Evolutionary conservation across 2,329 filamentous ascomycete species (phyloP), one percentile per base, ranked within the genome.

Genomic region (Geosmithia flava): DNA sequence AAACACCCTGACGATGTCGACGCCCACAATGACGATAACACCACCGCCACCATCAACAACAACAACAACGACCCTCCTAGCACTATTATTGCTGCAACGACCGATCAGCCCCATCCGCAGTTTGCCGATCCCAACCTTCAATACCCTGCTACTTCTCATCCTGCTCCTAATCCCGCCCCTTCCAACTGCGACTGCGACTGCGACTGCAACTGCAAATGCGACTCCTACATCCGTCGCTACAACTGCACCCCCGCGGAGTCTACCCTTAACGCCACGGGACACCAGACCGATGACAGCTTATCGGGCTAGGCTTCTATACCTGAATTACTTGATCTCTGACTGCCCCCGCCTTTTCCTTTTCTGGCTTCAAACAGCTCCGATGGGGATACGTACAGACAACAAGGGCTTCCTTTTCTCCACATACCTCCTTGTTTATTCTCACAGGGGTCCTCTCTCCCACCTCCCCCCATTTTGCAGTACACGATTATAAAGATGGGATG

Each of bases 1-100:
- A 68, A 61, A 27, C n/a, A 27, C 23, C 23, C 4, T 27, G 23
- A 27, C 23, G 23, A 27, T 8, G 8, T 27, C 4, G 23, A 27
- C 23, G 23, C 23, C 23, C 56, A 53, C 40, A 47, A 49, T 50
- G 42, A 37, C 27, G 30, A 40, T 7, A 11, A 30, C 27, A 20
- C 23, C 10, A 13, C 20, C 8, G 8, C 42, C 19, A 20, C n/a
- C 3, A 11, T 2, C 45, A n/a, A 19, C n/a, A n/a, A n/a, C n/a
- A n/a, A n/a, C n/a, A n/a, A n/a, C n/a, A n/a, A n/a, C n/a, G n/a
- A n/a, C n/a, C n/a, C n/a, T n/a, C n/a, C n/a, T n/a, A n/a, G n/a
- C n/a, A n/a, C n/a, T n/a, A n/a, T n/a, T n/a, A n/a, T n/a, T n/a
- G n/a, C n/a, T 30, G 20, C n/a, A 20, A 15, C n/a, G 27, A 17